These are phyloP conservation scores for Malus hybrid DNA, from an alignment of 331 rosid genomes.

Conservation along the genomic window DNA sequence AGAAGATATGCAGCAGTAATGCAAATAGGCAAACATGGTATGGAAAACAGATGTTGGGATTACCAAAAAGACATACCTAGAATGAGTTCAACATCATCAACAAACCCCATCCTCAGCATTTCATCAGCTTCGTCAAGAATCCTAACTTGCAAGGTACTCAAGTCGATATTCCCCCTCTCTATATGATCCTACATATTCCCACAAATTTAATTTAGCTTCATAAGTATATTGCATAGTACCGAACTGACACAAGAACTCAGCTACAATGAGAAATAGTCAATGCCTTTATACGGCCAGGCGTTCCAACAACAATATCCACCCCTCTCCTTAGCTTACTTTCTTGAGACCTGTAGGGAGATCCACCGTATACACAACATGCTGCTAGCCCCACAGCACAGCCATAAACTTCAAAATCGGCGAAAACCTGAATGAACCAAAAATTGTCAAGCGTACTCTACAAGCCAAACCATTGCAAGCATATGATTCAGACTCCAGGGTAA, in stretches of 20 bases:
- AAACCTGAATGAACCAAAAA: conserved; percentile 36
- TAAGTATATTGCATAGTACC: not conserved
- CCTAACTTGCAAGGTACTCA: conserved; percentile 64
- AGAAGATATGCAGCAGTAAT: not conserved
- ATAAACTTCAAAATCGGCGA: conserved; percentile 68
- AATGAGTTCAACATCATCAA: conserved; percentile 85
- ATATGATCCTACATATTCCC: conserved; percentile 59
- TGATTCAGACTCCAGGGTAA: not conserved
- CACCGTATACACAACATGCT: conserved; percentile 74
- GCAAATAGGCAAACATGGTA: not conserved
- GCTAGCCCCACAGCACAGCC: conserved; percentile 62
- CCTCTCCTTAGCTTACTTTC: conserved; percentile 57
- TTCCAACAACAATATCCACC: conserved; percentile 79
- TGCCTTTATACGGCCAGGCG: conserved; percentile 93
- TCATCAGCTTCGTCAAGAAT: conserved; percentile 99
- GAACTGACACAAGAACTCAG: not conserved
- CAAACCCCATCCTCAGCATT: conserved; percentile 90
- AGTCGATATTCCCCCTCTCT: conserved; percentile 55
- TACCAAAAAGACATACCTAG: conserved; percentile 35
- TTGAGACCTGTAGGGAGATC: conserved; percentile 47
- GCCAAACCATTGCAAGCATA: not conserved
- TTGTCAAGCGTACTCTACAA: not conserved
- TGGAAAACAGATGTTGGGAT: not conserved
- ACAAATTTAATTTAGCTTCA: not conserved
- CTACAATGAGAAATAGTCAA: not conserved